Evolutionary conservation across 306 rosid species (phyloP).

Genomic region (Geum urbanum): DNA sequence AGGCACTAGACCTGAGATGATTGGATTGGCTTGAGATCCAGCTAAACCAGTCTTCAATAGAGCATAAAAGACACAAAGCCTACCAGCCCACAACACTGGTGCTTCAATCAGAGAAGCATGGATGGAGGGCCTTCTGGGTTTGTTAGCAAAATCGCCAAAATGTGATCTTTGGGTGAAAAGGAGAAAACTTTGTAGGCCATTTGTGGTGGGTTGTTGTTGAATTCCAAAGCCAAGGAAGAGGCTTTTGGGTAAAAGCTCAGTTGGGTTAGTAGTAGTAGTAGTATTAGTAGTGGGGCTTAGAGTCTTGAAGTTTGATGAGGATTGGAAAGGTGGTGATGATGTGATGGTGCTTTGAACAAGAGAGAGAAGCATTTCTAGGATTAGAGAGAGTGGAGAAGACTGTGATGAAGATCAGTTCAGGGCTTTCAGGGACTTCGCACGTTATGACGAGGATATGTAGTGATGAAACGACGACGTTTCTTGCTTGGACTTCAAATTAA

Average conservation of each 20-base stretch:
- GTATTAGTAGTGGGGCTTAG: constrained; percentile 19
- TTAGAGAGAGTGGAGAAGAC: neutral
- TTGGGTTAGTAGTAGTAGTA: neutral
- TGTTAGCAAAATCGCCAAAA: neutral
- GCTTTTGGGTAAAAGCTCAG: constrained; percentile 36
- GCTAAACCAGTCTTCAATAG: constrained; percentile 81
- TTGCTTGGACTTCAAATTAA: too few species aligned
- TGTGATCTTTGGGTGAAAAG: constrained; percentile 27
- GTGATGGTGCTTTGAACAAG: constrained; percentile 39
- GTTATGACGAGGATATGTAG: neutral
- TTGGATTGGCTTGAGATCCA: constrained; percentile 80
- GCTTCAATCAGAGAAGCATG: constrained; percentile 72
- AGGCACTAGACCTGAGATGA: constrained; percentile 56
- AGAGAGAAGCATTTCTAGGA: constrained; percentile 51
- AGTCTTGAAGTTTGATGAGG: constrained; percentile 19
- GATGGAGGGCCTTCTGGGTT: constrained; percentile 7
- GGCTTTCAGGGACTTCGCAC: neutral
- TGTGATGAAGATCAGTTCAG: neutral
- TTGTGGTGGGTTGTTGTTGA: constrained; percentile 20
- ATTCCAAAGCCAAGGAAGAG: constrained; percentile 35
- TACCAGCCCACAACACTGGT: constrained; percentile 80
- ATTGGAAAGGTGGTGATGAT: constrained; percentile 28
- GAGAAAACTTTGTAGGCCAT: constrained; percentile 35
- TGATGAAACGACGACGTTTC: neutral
- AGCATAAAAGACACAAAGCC: constrained; percentile 79